Evolutionary conservation across 164 flowering plant genomes (phyloP).

Genomic region (Stephania japonica): DNA sequence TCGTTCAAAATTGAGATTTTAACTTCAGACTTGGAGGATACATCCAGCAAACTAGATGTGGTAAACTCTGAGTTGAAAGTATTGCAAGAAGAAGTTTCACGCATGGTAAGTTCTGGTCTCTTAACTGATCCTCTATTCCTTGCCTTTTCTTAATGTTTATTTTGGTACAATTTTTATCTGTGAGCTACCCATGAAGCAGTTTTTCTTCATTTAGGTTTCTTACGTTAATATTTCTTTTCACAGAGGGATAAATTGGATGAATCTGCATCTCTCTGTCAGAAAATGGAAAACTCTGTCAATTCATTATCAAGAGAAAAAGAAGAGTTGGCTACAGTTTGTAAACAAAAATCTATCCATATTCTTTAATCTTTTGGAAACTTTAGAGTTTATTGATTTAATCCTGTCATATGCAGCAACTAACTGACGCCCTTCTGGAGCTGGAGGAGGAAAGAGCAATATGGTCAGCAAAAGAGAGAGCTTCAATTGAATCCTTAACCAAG

Average conservation of each 20-base stretch:
- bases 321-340: slow-evolving; percentile 75
- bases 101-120: slow-evolving; percentile 45
- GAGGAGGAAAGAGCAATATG: slow-evolving; percentile 89
- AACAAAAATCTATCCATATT: background rate
- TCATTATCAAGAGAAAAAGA: slow-evolving; percentile 63
- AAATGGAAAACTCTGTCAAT: slow-evolving; percentile 36
- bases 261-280: slow-evolving; percentile 30
- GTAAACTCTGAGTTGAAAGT: slow-evolving; percentile 36
- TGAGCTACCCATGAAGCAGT: background rate
- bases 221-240: background rate
- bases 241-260: slow-evolving; percentile 52
- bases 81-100: slow-evolving; percentile 53
- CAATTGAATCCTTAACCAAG: slow-evolving; percentile 50
- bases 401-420: slow-evolving; percentile 54
- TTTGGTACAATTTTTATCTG: background rate
- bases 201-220: background rate
- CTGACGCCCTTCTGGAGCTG: slow-evolving; percentile 71
- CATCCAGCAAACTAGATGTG: slow-evolving; percentile 34
- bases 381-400: slow-evolving; percentile 2
- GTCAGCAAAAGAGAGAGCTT: slow-evolving; percentile 74
- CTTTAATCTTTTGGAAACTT: background rate
- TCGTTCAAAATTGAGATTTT: slow-evolving; percentile 41
- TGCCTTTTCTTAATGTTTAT: background rate
- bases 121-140: slow-evolving; percentile 4
- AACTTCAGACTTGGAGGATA: slow-evolving; percentile 48